Conservation (phyloP, 768 basidiomycete species). For the Boletus insuetus region DNA sequence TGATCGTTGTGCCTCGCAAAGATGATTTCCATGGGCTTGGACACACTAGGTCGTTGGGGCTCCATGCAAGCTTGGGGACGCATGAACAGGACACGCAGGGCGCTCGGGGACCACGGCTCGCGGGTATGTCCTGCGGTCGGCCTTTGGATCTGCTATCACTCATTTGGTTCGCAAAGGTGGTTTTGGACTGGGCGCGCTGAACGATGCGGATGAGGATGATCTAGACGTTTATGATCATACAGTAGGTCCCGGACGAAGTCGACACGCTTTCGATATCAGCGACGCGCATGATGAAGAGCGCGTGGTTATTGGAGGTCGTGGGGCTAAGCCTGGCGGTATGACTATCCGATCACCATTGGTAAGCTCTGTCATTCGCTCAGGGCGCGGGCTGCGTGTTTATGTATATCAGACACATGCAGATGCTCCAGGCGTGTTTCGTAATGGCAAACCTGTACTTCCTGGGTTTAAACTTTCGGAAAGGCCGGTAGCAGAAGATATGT, state of each 20-base stretch:
- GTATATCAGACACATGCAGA: slow-evolving; percentile 17
- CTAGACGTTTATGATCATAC: slow-evolving; percentile 73
- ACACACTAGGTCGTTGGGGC: slow-evolving; percentile 60
- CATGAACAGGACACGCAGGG: slow-evolving; percentile 18
- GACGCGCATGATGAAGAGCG: slow-evolving; percentile 66
- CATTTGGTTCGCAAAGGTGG: slow-evolving; percentile 51
- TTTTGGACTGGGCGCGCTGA: slow-evolving; percentile 85
- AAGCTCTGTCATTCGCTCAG: background rate
- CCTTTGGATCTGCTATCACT: background rate
- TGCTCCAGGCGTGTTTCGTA: slow-evolving; percentile 50
- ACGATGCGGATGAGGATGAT: slow-evolving; percentile 94
- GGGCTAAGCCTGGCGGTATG: slow-evolving; percentile 7
- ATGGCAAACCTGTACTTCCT: slow-evolving; percentile 68
- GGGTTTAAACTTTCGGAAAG: slow-evolving; percentile 74
- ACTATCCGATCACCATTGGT: slow-evolving; percentile 10
- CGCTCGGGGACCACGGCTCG: slow-evolving; percentile 48
- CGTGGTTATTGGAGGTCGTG: slow-evolving; percentile 40
- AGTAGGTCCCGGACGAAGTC: slow-evolving; percentile 37
- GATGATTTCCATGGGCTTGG: slow-evolving; percentile 82
- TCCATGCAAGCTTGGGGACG: slow-evolving; percentile 57
- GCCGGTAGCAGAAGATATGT: slow-evolving; percentile 67
- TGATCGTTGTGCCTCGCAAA: slow-evolving; percentile 63
- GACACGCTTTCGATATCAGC: slow-evolving; percentile 62
- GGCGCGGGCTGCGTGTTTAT: slow-evolving; percentile 6
- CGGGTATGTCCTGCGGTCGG: slow-evolving; percentile 41